These are phyloP conservation scores for Pleurotus pulmonarius DNA, from an alignment of 768 basidiomycete genomes.

Conservation along the genomic window DNA sequence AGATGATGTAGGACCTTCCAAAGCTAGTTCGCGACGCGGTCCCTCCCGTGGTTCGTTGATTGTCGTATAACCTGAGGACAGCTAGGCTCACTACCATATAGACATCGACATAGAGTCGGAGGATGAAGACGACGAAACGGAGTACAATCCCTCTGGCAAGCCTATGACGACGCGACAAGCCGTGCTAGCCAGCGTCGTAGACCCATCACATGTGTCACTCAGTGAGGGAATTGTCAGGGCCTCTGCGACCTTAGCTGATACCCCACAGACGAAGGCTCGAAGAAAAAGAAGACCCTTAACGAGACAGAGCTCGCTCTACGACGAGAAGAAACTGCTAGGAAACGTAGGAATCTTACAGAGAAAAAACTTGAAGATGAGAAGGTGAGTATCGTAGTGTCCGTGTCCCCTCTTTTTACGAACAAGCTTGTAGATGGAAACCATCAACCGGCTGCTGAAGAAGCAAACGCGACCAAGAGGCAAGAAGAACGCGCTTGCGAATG, in stretches of 20 bases:
- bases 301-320: slow-evolving; percentile 71
- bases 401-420: no score
- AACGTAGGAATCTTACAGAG: slow-evolving; percentile 75
- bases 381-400: slow-evolving; percentile 22
- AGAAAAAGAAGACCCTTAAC: slow-evolving; percentile 66
- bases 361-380: slow-evolving; percentile 87
- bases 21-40: slow-evolving; percentile 10
- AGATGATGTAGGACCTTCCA: slow-evolving; percentile 19
- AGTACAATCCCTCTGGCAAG: slow-evolving; percentile 12
- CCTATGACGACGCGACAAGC: slow-evolving; percentile 64
- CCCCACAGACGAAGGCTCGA: slow-evolving; percentile 21
- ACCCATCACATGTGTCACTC: slow-evolving; percentile 65
- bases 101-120: slow-evolving; percentile 40
- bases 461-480: slow-evolving; percentile 67
- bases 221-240: slow-evolving; percentile 26
- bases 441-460: slow-evolving; percentile 85
- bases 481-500: slow-evolving; percentile 45
- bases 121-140: slow-evolving; percentile 21
- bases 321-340: slow-evolving; percentile 78
- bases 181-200: slow-evolving; percentile 66
- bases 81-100: slow-evolving; percentile 7
- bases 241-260: neutral
- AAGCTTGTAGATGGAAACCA: slow-evolving; percentile 66
- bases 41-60: slow-evolving; percentile 9
- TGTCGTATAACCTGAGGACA: neutral